phyloP scores from a whole-genome alignment of 2,329 filamentous ascomycete genomes.

The Epichloe glyceriae region DNA sequence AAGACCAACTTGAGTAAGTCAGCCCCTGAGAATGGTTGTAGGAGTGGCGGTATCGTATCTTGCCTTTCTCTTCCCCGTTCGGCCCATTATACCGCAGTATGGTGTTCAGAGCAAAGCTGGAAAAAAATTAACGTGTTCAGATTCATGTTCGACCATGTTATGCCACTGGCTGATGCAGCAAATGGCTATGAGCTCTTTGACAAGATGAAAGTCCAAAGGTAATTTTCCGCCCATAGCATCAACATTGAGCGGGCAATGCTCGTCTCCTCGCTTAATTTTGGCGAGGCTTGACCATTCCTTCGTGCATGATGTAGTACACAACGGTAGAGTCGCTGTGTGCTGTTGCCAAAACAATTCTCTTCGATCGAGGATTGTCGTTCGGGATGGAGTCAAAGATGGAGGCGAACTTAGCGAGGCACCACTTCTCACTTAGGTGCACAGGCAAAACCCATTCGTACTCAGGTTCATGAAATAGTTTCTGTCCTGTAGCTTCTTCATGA shows the following conservation, averaged over 20 bases:
- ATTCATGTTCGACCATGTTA: slow-evolving; percentile 66
- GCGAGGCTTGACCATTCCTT: slow-evolving; percentile 75
- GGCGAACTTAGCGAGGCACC: slow-evolving; percentile 53
- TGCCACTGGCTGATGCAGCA: slow-evolving; percentile 53
- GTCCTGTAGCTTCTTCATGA: slow-evolving; percentile 36
- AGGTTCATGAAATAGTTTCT: slow-evolving; percentile 32
- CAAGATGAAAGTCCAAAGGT: slow-evolving; percentile 61
- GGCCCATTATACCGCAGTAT: neutral
- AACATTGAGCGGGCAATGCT: neutral
- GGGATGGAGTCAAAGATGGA: slow-evolving; percentile 54
- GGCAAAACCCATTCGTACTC: slow-evolving; percentile 69
- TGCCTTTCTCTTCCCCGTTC: neutral
- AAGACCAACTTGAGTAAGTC: slow-evolving; percentile 51
- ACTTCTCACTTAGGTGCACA: slow-evolving; percentile 58
- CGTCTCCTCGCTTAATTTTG: slow-evolving; percentile 49
- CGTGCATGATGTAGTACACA: slow-evolving; percentile 74
- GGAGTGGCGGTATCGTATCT: neutral
- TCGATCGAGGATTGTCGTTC: slow-evolving; percentile 35
- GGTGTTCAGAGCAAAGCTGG: neutral
- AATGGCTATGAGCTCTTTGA: slow-evolving; percentile 62
- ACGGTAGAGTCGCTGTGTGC: slow-evolving; percentile 71
- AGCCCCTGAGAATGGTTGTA: neutral
- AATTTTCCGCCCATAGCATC: slow-evolving; percentile 42
- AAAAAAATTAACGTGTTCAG: slow-evolving; percentile 23
- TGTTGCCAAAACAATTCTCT: slow-evolving; percentile 61